Conservation (phyloP, 257 asterid genomes). For the Solanum paucissectum region DNA sequence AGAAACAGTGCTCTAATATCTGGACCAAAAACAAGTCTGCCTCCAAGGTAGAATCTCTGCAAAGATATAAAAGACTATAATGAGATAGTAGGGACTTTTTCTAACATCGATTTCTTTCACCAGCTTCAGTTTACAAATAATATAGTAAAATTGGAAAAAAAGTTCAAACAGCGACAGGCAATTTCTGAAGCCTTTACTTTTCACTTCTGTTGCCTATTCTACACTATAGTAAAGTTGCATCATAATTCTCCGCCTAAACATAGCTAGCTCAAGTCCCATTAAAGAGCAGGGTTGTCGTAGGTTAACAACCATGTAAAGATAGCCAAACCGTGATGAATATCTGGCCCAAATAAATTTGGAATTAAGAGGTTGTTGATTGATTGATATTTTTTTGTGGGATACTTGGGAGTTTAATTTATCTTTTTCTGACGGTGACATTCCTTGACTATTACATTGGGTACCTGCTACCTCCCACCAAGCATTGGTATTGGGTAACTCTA, state of each 20-base stretch:
- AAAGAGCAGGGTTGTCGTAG: background rate
- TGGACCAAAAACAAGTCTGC: slow-evolving; percentile 25
- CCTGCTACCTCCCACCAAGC: background rate
- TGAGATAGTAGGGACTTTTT: background rate
- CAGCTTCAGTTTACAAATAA: background rate
- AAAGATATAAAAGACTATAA: background rate
- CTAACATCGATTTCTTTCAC: background rate
- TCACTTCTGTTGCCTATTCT: background rate
- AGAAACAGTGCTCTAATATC: slow-evolving; percentile 14
- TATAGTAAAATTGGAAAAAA: background rate
- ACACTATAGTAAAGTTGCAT: background rate
- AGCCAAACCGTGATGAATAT: background rate
- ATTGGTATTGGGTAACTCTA: background rate
- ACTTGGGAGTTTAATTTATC: background rate
- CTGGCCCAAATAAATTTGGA: background rate
- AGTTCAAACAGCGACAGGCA: background rate
- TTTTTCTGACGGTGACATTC: background rate
- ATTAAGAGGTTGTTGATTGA: background rate
- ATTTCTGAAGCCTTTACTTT: background rate
- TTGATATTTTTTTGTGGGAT: background rate
- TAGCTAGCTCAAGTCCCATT: background rate
- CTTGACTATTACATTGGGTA: background rate
- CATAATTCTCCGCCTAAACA: background rate
- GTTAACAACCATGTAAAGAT: background rate
- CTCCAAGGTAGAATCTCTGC: slow-evolving; percentile 21